Conservation (phyloP, 805 yeast species). For the Millerago galiae region DNA sequence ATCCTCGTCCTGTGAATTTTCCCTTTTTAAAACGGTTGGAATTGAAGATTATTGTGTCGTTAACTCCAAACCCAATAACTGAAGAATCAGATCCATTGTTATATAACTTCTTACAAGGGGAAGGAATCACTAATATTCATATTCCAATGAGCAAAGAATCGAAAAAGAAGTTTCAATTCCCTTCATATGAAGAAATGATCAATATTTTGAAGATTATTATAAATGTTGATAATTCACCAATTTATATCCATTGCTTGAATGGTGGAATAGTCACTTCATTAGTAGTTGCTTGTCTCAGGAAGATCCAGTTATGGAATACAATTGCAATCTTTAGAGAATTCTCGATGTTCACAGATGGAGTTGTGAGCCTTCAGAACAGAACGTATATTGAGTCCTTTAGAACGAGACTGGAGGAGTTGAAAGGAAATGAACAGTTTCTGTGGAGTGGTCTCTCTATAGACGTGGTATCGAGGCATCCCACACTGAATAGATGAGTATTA, state of each 20-base stretch:
- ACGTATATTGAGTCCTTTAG: slow-evolving; percentile 75
- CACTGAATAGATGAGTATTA: slow-evolving; percentile 8
- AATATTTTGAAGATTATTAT: slow-evolving; percentile 57
- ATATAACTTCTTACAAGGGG: slow-evolving; percentile 42
- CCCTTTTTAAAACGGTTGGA: slow-evolving; percentile 59
- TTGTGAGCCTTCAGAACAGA: slow-evolving; percentile 77
- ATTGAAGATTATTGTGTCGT: slow-evolving; percentile 65
- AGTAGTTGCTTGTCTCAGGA: slow-evolving; percentile 79
- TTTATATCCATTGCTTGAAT: slow-evolving; percentile 80
- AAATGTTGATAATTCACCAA: slow-evolving; percentile 55
- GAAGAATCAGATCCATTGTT: slow-evolving; percentile 44
- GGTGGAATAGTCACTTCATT: slow-evolving; percentile 86
- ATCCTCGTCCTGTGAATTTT: slow-evolving; percentile 71
- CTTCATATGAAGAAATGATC: slow-evolving; percentile 31
- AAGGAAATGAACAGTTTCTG: slow-evolving; percentile 7
- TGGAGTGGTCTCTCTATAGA: slow-evolving; percentile 24
- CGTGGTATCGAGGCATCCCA: slow-evolving; percentile 24
- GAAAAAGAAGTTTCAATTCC: slow-evolving; percentile 11
- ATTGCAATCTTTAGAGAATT: slow-evolving; percentile 86
- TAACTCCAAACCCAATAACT: slow-evolving; percentile 72
- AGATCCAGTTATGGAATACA: slow-evolving; percentile 80
- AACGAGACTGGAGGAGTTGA: slow-evolving; percentile 33
- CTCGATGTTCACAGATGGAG: slow-evolving; percentile 58
- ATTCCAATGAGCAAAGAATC: slow-evolving; percentile 56
- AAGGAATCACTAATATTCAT: slow-evolving; percentile 61